These are phyloP conservation scores for Eucalyptus regnans DNA, from an alignment of 345 rosid genomes.

Conservation along the genomic window DNA sequence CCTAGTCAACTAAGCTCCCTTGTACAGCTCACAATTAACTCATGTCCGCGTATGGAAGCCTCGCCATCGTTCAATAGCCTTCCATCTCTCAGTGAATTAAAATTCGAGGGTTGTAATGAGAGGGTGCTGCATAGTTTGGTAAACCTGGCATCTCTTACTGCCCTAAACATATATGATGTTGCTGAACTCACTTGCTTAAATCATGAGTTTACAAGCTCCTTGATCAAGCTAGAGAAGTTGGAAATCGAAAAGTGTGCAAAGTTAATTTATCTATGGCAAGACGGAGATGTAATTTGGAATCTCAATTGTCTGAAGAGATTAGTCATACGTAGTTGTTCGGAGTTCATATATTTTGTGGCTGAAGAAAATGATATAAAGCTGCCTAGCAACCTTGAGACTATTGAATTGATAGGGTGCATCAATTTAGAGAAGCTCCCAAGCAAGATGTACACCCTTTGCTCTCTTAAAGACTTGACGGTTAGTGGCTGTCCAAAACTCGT, in stretches of 20 bases:
- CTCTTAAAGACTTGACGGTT: rapidly evolving
- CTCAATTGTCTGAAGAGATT: neutral
- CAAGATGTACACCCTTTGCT: neutral
- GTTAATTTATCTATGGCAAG: neutral
- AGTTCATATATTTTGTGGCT: neutral
- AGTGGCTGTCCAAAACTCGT: rapidly evolving
- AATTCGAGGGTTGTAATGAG: neutral
- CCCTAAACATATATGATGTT: neutral
- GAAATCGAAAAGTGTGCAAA: rapidly evolving
- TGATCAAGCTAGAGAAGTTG: neutral
- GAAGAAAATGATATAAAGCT: rapidly evolving
- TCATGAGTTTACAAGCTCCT: neutral
- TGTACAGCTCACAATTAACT: rapidly evolving
- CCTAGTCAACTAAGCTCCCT: neutral
- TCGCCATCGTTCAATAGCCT: neutral
- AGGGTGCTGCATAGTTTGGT: neutral
- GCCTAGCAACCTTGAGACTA: neutral
- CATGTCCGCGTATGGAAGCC: neutral
- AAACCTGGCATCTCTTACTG: rapidly evolving
- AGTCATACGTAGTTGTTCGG: rapidly evolving
- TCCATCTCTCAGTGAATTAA: neutral
- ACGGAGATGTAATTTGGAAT: neutral
- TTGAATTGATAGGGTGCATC: rapidly evolving
- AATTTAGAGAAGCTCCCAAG: neutral
- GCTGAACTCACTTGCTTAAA: neutral